These are phyloP conservation scores for Albatrellus sp. DNA, from an alignment of 1,284 basidiomycete genomes.

Conservation along the genomic window DNA sequence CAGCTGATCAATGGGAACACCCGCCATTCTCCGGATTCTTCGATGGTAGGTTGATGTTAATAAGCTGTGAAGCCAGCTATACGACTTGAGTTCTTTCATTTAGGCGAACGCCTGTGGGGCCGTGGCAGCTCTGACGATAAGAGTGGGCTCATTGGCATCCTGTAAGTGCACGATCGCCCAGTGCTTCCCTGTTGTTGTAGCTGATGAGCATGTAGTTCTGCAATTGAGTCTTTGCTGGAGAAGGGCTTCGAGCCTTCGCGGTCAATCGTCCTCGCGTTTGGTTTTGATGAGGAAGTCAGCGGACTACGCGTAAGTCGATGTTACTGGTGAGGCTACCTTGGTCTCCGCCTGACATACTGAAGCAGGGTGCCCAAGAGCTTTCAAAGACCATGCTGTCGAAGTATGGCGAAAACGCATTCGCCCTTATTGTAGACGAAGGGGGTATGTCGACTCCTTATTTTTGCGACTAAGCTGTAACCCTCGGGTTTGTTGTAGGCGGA, in stretches of 20 bases:
- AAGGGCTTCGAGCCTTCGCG: constrained; percentile 38
- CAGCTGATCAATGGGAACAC: constrained; percentile 36
- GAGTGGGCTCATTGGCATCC: constrained; percentile 40
- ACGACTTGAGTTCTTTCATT: background rate
- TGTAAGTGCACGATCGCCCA: constrained; percentile 25
- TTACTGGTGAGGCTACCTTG: too few relatives aligned
- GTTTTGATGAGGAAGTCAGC: constrained; percentile 61
- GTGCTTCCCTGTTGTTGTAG: background rate
- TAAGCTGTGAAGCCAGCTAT: background rate
- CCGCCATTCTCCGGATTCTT: constrained; percentile 25
- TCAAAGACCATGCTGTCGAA: constrained; percentile 30
- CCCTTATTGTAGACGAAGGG: constrained; percentile 43
- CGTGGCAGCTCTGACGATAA: constrained; percentile 56
- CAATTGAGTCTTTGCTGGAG: constrained; percentile 42
- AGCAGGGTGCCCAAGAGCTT: constrained; percentile 36
- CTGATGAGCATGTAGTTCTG: constrained; percentile 22
- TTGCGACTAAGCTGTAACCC: background rate
- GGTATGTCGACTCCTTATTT: constrained; percentile 16
- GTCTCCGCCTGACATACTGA: too few relatives aligned
- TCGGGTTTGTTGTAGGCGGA: constrained; percentile 16
- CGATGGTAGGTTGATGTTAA: constrained; percentile 16
- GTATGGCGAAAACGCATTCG: constrained; percentile 41
- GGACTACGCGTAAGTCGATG: constrained; percentile 30
- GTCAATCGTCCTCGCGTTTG: constrained; percentile 47
- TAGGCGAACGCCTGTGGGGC: constrained; percentile 48